Evolutionary conservation across 2,329 filamentous ascomycete species (phyloP).

Genomic region (Elsinoe batatas): DNA sequence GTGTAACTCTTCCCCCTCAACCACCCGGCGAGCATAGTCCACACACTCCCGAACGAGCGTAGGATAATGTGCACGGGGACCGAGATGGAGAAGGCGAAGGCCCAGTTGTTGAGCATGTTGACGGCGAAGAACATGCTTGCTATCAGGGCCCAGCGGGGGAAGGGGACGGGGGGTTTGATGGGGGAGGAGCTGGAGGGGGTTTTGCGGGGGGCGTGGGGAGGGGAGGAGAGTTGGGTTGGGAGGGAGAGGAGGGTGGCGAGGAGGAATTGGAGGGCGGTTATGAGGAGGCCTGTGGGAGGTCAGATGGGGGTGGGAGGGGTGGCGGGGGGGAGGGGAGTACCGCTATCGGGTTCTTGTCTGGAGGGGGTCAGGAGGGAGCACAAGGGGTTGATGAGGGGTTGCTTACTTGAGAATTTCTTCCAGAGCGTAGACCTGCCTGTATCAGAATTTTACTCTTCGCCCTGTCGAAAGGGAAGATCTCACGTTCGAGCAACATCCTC

Average conservation of each 20-base stretch:
- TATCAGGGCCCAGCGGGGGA: constrained; percentile 77
- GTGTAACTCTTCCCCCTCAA: constrained; percentile 79
- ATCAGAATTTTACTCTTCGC: constrained; percentile 16
- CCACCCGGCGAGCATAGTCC: constrained; percentile 85
- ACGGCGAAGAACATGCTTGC: constrained; percentile 86
- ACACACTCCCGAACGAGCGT: constrained; percentile 88
- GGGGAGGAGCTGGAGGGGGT: constrained; percentile 24
- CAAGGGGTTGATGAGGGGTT: constrained; percentile 17
- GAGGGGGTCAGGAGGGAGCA: constrained; percentile 18
- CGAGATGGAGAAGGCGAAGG: constrained; percentile 93
- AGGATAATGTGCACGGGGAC: constrained; percentile 96
- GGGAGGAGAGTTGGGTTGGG: constrained; percentile 14
- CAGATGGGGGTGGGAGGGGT: neutral
- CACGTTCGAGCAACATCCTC: constrained; percentile 90
- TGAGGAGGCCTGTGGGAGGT: constrained; percentile 49
- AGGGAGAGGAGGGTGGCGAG: constrained; percentile 49
- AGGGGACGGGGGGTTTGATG: constrained; percentile 61
- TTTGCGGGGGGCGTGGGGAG: constrained; percentile 33
- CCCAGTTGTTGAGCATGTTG: constrained; percentile 95
- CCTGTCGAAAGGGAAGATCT: constrained; percentile 23
- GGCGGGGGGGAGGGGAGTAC: constrained; percentile 38
- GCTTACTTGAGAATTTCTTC: constrained; percentile 88
- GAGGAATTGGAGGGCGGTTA: constrained; percentile 42
- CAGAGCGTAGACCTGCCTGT: constrained; percentile 72
- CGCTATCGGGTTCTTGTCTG: constrained; percentile 75